These are phyloP conservation scores for Tubosaeta sp. DNA, from an alignment of 768 basidiomycete genomes.

Conservation along the genomic window DNA sequence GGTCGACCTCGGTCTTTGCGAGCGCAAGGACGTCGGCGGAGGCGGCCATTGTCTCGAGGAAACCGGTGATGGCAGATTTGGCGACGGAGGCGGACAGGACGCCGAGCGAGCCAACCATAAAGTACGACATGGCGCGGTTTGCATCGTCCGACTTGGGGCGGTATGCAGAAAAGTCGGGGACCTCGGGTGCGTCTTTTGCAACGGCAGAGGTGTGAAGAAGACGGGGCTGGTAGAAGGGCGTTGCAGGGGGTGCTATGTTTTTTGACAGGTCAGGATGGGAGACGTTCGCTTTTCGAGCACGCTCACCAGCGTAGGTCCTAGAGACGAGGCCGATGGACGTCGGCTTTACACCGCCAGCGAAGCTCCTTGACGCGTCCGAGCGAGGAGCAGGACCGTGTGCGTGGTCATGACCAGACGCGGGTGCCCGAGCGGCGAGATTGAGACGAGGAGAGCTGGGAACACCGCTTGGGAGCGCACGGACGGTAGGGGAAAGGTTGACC, in stretches of 20 bases:
- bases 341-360: slow-evolving; percentile 51
- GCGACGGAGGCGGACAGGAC: slow-evolving; percentile 92
- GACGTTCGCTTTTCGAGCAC: slow-evolving; percentile 7
- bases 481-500: slow-evolving; percentile 76
- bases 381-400: slow-evolving; percentile 56
- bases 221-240: slow-evolving; percentile 58
- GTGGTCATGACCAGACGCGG: slow-evolving; percentile 53
- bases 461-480: slow-evolving; percentile 74
- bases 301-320: slow-evolving; percentile 62
- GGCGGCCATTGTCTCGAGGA: slow-evolving; percentile 93
- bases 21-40: slow-evolving; percentile 97
- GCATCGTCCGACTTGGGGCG: slow-evolving; percentile 57
- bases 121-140: slow-evolving; percentile 80
- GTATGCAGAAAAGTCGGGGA: slow-evolving; percentile 88
- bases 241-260: slow-evolving; percentile 44
- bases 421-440: slow-evolving; percentile 66
- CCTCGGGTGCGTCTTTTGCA: slow-evolving; percentile 67
- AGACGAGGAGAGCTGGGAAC: slow-evolving; percentile 73
- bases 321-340: slow-evolving; percentile 55
- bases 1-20: slow-evolving; percentile 96
- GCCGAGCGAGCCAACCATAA: slow-evolving; percentile 90
- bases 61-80: slow-evolving; percentile 90
- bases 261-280: slow-evolving; percentile 14
- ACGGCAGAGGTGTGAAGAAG: slow-evolving; percentile 74
- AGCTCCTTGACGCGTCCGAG: slow-evolving; percentile 58